Conservation (phyloP, 1,284 basidiomycete genomes). For the Leccinum pachyderme region DNA sequence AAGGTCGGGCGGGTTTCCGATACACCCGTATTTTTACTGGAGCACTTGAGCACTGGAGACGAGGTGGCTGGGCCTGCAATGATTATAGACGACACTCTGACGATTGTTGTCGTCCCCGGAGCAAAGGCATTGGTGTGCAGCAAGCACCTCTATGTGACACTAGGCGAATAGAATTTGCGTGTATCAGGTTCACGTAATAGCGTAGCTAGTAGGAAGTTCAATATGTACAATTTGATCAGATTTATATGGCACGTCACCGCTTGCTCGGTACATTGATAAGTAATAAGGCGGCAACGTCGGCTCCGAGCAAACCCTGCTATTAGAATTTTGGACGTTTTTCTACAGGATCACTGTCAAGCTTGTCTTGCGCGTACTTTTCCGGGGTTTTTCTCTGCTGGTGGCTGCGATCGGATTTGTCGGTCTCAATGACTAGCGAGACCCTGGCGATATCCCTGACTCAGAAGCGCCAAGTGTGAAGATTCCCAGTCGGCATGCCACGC, state of each 20-base stretch:
- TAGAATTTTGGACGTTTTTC: not conserved
- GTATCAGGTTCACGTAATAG: not conserved
- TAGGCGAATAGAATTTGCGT: slow-evolving; percentile 32
- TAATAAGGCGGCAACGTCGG: not conserved
- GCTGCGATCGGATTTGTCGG: not conserved
- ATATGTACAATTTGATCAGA: not conserved
- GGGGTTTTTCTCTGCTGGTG: not conserved
- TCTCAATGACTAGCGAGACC: slow-evolving; percentile 5
- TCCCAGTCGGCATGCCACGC: slow-evolving; percentile 1
- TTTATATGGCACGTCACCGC: not conserved
- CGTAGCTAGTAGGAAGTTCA: not conserved
- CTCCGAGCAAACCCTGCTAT: not conserved
- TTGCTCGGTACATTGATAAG: not conserved
- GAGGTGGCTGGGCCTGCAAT: slow-evolving; percentile 79
- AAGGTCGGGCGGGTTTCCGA: slow-evolving; percentile 66
- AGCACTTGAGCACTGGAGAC: slow-evolving; percentile 66
- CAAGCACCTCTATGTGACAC: slow-evolving; percentile 71
- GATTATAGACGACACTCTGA: slow-evolving; percentile 92
- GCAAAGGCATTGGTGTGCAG: slow-evolving; percentile 65
- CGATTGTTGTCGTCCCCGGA: slow-evolving; percentile 77
- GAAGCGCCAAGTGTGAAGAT: slow-evolving; percentile 3
- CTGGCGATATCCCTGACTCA: slow-evolving; percentile 20
- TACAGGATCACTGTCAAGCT: not conserved
- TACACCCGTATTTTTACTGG: slow-evolving; percentile 79
- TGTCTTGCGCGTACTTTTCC: not conserved